Conservation (phyloP, 768 basidiomycete genomes). For the Omphalotus guepiniiformis region DNA sequence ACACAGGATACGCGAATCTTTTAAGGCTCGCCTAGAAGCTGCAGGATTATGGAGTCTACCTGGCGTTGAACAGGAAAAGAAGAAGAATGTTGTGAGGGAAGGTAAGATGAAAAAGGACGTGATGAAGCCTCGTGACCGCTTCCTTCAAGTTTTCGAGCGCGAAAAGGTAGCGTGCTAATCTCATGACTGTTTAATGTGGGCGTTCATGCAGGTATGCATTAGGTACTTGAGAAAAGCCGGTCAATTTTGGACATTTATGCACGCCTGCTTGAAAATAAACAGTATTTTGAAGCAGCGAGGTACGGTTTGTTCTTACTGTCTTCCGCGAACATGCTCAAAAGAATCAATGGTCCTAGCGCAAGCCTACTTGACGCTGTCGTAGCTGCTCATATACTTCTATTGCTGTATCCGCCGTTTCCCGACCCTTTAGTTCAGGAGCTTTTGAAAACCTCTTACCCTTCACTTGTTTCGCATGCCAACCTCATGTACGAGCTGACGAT, state of each 20-base stretch:
- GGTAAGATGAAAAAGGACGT: constrained; percentile 26
- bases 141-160: constrained; percentile 55
- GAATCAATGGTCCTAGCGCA: constrained; percentile 44
- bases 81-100: constrained; percentile 28
- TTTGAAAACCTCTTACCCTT: constrained; percentile 51
- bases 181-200: not conserved
- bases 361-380: constrained; percentile 62
- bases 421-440: constrained; percentile 55
- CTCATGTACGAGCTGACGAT: constrained; percentile 30
- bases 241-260: constrained; percentile 54
- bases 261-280: constrained; percentile 45
- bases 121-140: constrained; percentile 24
- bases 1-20: constrained; percentile 50
- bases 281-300: constrained; percentile 51
- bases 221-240: constrained; percentile 61
- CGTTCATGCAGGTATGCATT: constrained; percentile 2
- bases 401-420: constrained; percentile 56
- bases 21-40: constrained; percentile 55
- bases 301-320: constrained; percentile 23
- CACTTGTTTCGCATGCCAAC: constrained; percentile 54
- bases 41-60: constrained; percentile 58
- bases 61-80: constrained; percentile 40
- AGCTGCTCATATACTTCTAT: constrained; percentile 64
- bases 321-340: no score
- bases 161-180: constrained; percentile 46